phyloP scores from a whole-genome alignment of 2,329 filamentous ascomycete species.

The Hypoxylon sp. region DNA sequence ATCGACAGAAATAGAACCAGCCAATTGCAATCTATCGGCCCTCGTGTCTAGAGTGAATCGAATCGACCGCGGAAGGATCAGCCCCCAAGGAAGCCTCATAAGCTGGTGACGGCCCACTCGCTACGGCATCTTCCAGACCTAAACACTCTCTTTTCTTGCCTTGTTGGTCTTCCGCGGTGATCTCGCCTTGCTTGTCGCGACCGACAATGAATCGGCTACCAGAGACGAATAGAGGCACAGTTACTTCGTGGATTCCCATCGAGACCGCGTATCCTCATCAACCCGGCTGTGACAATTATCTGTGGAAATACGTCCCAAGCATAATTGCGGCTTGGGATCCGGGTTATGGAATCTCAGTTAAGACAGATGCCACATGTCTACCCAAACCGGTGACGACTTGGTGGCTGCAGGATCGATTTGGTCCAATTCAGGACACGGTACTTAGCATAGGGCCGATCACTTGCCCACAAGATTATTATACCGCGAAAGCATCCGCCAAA shows the following conservation, averaged over 20 bases:
- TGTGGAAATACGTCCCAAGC: slow-evolving; percentile 39
- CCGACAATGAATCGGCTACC: slow-evolving; percentile 44
- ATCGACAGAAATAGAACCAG: slow-evolving; percentile 40
- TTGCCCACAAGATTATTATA: slow-evolving; percentile 45
- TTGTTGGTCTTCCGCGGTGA: slow-evolving; percentile 11
- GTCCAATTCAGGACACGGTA: slow-evolving; percentile 35
- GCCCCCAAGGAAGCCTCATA: slow-evolving; percentile 26
- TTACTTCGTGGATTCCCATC: slow-evolving; percentile 47
- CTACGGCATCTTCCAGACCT: slow-evolving; percentile 20
- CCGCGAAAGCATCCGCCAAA: slow-evolving; percentile 38
- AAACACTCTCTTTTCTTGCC: slow-evolving; percentile 15
- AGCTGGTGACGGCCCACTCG: slow-evolving; percentile 30
- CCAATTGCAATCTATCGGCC: slow-evolving; percentile 25
- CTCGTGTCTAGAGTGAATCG: slow-evolving; percentile 18
- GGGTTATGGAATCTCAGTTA: slow-evolving; percentile 40
- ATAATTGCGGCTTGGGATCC: slow-evolving; percentile 44
- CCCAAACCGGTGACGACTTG: slow-evolving; percentile 45
- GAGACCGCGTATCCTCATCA: slow-evolving; percentile 36
- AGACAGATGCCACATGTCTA: slow-evolving; percentile 32
- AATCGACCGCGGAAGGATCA: slow-evolving; percentile 18
- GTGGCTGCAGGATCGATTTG: slow-evolving; percentile 44
- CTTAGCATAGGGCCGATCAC: slow-evolving; percentile 44
- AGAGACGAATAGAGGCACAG: slow-evolving; percentile 41
- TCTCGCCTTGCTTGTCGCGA: slow-evolving; percentile 21
- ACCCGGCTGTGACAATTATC: slow-evolving; percentile 33